Base-by-base conservation (phyloP, 495 filamentous ascomycete genomes). In the Xanthoparmelia taractica region DNA sequence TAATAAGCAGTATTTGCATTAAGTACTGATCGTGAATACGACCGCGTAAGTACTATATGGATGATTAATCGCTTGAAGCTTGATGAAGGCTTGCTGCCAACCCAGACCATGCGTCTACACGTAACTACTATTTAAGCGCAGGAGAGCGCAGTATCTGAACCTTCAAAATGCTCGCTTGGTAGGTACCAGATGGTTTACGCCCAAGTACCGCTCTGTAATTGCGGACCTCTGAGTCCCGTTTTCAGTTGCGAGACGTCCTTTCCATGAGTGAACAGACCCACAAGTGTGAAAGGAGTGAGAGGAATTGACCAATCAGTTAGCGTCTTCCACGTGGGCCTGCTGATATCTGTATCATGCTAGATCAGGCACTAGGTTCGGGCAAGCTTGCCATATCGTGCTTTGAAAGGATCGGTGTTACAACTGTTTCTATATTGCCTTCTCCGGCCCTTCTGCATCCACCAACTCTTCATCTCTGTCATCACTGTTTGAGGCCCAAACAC, bases 401-500 rank as follows among this genome's bases (percentile, higher is more conserved):
- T 27, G 10, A 50, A 15, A 27, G 10, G 4, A 7, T 27, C 12
- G 45, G 10, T 13, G 8, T 50, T 50, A 23, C 45, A 31, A 31
- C 25, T 45, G 12, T 11, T 34, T 6, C 29, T 60, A 23, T 29
- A 34, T 2, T 43, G 47, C n/a, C 33, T 48, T 37, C 5, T 60
- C 63, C 45, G 23, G 10, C 23, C 4, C 41, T 50, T 20, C 60
- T 40, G 18, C 25, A 18, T 47, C 17, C 40, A 12, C 36, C 12
- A n/a, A 11, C 76, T 74, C 60, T 73, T 76, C 54, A 74, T 74
- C 55, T 71, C 36, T 34, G 12, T 58, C 58, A 17, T 57, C 62
- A 80, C 75, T 63, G 66, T 81, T 80, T 8, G 80, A 80, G 0
- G 79, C 92, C 92, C 93, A 97, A 31, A 98, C 86, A 63, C 84